Evolutionary conservation across 164 flowering plant species (phyloP).

Genomic region (Umbilicus rupestris): DNA sequence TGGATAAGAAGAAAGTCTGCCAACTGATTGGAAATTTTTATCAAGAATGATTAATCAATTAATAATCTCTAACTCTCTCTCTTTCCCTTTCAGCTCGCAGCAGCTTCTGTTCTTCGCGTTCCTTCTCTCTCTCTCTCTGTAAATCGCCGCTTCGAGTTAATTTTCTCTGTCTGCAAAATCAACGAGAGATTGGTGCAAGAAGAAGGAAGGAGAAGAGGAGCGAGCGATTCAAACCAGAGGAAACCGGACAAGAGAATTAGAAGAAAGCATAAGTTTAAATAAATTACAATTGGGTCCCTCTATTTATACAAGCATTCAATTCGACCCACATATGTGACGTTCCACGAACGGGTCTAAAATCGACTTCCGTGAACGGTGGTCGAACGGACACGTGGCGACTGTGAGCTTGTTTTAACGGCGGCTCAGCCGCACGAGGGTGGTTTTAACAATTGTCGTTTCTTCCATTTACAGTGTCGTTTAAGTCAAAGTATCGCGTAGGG

Average conservation of each 20-base stretch:
- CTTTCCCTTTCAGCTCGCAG: neutral
- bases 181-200: neutral
- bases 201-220: neutral
- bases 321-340: no score
- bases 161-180: slow-evolving; percentile 10
- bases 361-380: neutral
- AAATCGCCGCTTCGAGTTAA: neutral
- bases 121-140: neutral
- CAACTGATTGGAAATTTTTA: neutral
- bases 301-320: neutral
- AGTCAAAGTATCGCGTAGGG: neutral
- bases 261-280: neutral
- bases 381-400: neutral
- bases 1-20: neutral
- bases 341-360: neutral
- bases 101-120: slow-evolving; percentile 1
- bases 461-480: no score
- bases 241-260: neutral
- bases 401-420: neutral
- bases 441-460: no score
- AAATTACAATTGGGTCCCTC: neutral
- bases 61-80: neutral
- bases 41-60: neutral
- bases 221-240: no score
- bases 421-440: neutral